These are phyloP conservation scores for Jackrogersella minutella DNA, from an alignment of 495 filamentous ascomycete species.

Conservation along the genomic window DNA sequence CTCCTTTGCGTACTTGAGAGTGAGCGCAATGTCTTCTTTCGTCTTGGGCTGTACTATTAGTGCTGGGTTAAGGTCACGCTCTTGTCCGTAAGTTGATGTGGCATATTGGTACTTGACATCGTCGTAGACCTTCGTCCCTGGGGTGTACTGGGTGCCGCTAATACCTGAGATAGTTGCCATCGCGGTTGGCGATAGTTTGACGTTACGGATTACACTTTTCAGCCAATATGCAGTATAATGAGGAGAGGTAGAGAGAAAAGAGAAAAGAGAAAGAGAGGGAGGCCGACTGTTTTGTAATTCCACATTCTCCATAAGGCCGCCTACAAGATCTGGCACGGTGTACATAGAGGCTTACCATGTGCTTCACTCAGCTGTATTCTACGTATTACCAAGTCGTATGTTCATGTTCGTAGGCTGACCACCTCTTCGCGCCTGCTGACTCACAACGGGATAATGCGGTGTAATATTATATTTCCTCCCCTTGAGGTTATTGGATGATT, in stretches of 20 bases:
- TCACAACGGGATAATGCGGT: neutral
- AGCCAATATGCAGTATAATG: too few species aligned
- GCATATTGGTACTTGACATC: slow-evolving; percentile 48
- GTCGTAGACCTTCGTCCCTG: slow-evolving; percentile 41
- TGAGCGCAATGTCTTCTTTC: slow-evolving; percentile 45
- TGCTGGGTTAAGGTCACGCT: slow-evolving; percentile 46
- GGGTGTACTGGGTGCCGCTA: slow-evolving; percentile 41
- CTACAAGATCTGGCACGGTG: neutral
- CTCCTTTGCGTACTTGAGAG: slow-evolving; percentile 48
- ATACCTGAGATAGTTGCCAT: slow-evolving; percentile 46
- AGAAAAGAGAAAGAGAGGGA: neutral
- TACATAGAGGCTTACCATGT: neutral
- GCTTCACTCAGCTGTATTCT: slow-evolving; percentile 7
- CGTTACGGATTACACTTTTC: neutral
- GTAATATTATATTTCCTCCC: neutral
- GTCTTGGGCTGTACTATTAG: slow-evolving; percentile 49
- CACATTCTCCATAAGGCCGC: neutral
- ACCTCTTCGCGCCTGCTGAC: neutral
- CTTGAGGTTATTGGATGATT: neutral
- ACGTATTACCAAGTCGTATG: neutral
- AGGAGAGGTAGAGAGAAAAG: too few species aligned
- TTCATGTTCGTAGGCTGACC: slow-evolving; percentile 2
- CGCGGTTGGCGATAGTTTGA: neutral
- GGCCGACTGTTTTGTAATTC: slow-evolving; percentile 16
- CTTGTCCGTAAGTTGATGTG: slow-evolving; percentile 46